A percentile compares a stretch with the other conserved stretches of the same genome.
phyloP scores from a whole-genome alignment of 164 flowering plant species.

The Tinospora cordifolia region DNA sequence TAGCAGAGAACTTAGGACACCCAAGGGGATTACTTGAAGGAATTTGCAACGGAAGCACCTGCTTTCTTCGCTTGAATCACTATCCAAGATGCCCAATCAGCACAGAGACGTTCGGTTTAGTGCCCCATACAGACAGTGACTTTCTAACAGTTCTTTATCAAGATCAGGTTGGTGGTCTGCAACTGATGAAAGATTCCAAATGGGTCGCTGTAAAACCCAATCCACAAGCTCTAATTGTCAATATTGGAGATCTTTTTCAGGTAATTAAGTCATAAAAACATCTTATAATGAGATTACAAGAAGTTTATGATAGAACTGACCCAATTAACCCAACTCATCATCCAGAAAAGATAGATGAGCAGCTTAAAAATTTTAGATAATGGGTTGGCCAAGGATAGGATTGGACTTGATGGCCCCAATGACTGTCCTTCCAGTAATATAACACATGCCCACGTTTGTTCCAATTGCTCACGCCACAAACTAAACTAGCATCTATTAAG shows the following conservation, averaged over 20 bases:
- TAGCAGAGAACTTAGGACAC: constrained; percentile 45
- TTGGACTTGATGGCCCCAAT: neutral
- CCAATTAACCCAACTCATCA: neutral
- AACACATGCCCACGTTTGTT: neutral
- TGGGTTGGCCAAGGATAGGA: neutral
- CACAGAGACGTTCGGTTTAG: constrained; percentile 43
- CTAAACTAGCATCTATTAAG: neutral
- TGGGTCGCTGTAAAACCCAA: constrained; percentile 73
- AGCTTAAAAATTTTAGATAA: neutral
- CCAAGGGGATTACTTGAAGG: constrained; percentile 22
- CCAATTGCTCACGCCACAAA: neutral
- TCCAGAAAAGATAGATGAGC: neutral
- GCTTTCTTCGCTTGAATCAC: constrained; percentile 63
- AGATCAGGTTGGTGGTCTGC: constrained; percentile 79
- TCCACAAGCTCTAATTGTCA: constrained; percentile 58
- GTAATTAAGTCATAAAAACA: constrained; percentile 22
- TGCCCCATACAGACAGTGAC: constrained; percentile 81
- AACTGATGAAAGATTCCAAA: constrained; percentile 62
- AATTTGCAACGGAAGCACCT: constrained; percentile 40
- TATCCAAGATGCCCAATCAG: constrained; percentile 56
- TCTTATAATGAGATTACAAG: neutral
- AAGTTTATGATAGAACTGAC: neutral
- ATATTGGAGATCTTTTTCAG: constrained; percentile 84
- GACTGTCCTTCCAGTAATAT: neutral
- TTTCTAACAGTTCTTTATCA: constrained; percentile 68